phyloP scores from a whole-genome alignment of 169 alveolate genomes.

The Plasmodium ovale region DNA sequence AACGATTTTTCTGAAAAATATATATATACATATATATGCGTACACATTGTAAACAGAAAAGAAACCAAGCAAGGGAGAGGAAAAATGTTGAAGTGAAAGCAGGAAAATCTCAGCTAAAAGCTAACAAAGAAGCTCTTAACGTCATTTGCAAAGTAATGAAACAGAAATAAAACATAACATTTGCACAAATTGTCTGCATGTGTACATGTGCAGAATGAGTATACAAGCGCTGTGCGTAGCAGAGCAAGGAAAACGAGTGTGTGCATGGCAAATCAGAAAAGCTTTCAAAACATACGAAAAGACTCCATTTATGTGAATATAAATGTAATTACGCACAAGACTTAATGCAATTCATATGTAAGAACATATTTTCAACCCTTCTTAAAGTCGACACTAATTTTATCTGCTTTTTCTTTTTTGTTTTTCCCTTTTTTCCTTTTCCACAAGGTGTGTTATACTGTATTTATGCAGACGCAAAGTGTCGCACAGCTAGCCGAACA shows the following conservation, averaged over 20 bases:
- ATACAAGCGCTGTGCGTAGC: too few relatives aligned
- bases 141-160: constrained; percentile 66
- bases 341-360: too few relatives aligned
- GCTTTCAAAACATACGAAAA: too few relatives aligned
- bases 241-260: too few relatives aligned
- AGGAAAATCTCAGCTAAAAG: constrained; percentile 72
- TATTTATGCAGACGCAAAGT: constrained; percentile 77
- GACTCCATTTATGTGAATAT: not conserved
- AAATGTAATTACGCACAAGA: too few relatives aligned
- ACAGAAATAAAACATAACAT: not conserved
- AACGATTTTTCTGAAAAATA: not conserved
- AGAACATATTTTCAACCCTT: too few relatives aligned
- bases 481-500: constrained; percentile 77
- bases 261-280: constrained; percentile 2
- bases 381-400: too few relatives aligned
- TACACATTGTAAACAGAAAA: constrained; percentile 38
- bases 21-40: not conserved
- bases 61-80: constrained; percentile 77
- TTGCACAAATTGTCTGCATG: not conserved
- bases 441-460: constrained; percentile 71
- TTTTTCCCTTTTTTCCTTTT: constrained; percentile 1
- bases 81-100: constrained; percentile 76
- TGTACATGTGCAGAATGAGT: too few relatives aligned
- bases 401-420: not conserved
- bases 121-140: constrained; percentile 69